Conservation (phyloP, 2,329 filamentous ascomycete species). For the Colletotrichum kahawae region DNA sequence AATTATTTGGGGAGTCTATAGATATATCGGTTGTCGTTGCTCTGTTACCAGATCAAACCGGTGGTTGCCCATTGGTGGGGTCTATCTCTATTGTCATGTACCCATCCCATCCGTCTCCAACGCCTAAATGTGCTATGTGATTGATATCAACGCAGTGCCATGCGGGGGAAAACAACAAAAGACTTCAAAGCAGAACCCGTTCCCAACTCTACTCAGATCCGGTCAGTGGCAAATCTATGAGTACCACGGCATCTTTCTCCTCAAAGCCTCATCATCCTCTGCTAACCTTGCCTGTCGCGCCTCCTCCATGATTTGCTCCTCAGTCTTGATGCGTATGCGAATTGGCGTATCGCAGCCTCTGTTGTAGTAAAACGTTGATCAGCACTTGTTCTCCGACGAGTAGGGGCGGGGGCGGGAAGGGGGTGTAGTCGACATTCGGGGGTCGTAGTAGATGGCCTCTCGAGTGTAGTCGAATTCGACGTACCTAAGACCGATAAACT, state of each 20-base stretch:
- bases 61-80: background rate
- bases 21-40: background rate
- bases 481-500: slow-evolving; percentile 75
- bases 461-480: slow-evolving; percentile 33
- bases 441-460: slow-evolving; percentile 45
- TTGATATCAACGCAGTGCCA: slow-evolving; percentile 23
- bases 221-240: slow-evolving; percentile 1
- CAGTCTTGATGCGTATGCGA: slow-evolving; percentile 36
- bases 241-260: slow-evolving; percentile 49
- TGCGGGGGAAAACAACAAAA: slow-evolving; percentile 4
- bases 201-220: background rate
- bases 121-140: slow-evolving; percentile 10
- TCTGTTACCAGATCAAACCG: background rate
- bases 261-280: slow-evolving; percentile 52
- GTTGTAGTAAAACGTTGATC: background rate
- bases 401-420: background rate
- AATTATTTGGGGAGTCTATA: background rate
- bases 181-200: background rate
- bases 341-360: slow-evolving; percentile 22
- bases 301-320: slow-evolving; percentile 54
- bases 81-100: slow-evolving; percentile 1
- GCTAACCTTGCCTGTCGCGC: slow-evolving; percentile 41
- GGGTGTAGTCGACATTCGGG: slow-evolving; percentile 22
- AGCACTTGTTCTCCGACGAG: background rate
- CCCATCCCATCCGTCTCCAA: background rate